Base-by-base conservation (phyloP, 805 yeast genomes). In the Hanseniaspora hatyaiensis region DNA sequence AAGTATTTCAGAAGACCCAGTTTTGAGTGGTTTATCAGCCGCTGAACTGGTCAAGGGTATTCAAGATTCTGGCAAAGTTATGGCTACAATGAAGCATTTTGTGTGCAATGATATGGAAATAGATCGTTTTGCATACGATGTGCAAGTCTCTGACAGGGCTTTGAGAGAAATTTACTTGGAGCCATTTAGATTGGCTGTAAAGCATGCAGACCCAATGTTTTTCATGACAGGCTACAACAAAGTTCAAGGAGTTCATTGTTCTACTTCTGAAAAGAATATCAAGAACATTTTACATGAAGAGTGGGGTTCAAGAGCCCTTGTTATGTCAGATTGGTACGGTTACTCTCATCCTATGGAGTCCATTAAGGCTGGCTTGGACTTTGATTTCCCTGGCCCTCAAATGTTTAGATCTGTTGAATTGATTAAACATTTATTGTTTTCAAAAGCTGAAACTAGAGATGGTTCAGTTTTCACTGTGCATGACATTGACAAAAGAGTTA, bases 271-370 rank as follows among this genome's bases (percentile, higher is more conserved):
- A 50, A 53, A 56, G 32, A 57, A 75, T 34, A 54, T 78, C 34
- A 59, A 66, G 8, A 69, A 71, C 20, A 59, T 75, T 32, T 61
- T 77, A 50, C 63, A 79, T 47, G 56, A 65, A 3, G 82, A 78
- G 56, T 78, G 80, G 80, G 63, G 65, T 4, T 78, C 67, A 62
- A 63, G 72, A 6, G 83, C 82, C 34, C 57, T 70, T 30, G 57
- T 70, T 32, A 75, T 78, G 78, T 71, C 78, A 22, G 83, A 78
- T 60, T 78, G 82, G 82, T 71, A 56, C 57, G 83, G 83, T 18
- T 66, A 69, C 6, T 76, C 72, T 59, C 65, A 77, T 9, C 60
- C 63, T 29, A 64, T 63, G 32, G 69, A 66, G 33, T 54, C 78
- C 9, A 57, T 77, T 37, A 66, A 69, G 32, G 73, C 73, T 26